Conservation (phyloP, 371 early-diverging fungal species). For the Mortierella sp. region DNA sequence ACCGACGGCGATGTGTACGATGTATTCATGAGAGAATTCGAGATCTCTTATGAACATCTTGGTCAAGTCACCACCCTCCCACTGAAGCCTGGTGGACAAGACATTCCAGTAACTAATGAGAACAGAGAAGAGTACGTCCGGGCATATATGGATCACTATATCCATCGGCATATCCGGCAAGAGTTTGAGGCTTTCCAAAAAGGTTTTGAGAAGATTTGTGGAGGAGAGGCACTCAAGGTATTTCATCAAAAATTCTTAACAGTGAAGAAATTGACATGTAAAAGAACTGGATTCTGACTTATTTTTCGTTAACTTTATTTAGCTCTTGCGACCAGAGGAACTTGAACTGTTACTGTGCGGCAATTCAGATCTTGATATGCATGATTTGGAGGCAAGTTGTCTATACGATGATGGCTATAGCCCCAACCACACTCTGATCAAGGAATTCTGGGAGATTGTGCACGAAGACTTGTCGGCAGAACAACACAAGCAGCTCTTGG, state of each 20-base stretch:
- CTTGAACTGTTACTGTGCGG: conserved; percentile 96
- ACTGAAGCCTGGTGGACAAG: conserved; percentile 78
- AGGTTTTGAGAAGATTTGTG: conserved; percentile 91
- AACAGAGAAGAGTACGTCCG: conserved; percentile 82
- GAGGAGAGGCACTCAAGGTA: conserved; percentile 79
- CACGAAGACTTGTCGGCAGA: conserved; percentile 77
- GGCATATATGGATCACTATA: conserved; percentile 64
- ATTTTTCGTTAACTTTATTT: conserved; percentile 3
- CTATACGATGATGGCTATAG: conserved; percentile 39
- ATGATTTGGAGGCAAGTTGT: conserved; percentile 40
- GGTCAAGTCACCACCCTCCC: conserved; percentile 78
- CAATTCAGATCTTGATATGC: conserved; percentile 70
- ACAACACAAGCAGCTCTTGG: conserved; percentile 92
- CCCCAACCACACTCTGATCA: conserved; percentile 57
- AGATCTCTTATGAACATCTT: conserved; percentile 80
- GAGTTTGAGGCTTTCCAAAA: conserved; percentile 92
- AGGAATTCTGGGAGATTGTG: conserved; percentile 95
- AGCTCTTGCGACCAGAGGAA: conserved; percentile 94
- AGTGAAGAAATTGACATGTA: not conserved
- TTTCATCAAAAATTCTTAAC: too few species aligned
- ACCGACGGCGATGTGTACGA: conserved; percentile 88
- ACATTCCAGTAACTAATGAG: conserved; percentile 79
- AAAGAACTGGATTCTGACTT: not conserved
- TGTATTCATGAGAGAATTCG: conserved; percentile 86
- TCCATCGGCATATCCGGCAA: conserved; percentile 77